Base-by-base conservation (phyloP, 2,329 filamentous ascomycete genomes). In the Pyricularia sp. region DNA sequence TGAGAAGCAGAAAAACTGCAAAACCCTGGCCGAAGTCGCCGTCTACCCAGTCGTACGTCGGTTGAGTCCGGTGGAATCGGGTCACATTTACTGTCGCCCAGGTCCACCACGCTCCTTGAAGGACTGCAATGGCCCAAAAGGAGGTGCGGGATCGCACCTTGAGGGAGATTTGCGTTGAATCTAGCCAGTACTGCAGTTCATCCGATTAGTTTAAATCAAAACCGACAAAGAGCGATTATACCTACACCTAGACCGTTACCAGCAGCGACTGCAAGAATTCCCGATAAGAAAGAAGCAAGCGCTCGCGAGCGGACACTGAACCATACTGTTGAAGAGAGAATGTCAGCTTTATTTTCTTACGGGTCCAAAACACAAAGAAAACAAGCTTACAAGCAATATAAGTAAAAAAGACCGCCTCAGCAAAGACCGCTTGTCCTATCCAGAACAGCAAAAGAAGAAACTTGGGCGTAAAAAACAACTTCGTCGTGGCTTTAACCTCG, bases 391-490 rank as follows among this genome's bases (percentile, higher is more conserved):
- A 16, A 59, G 55, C 55, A 4, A 59, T 22, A 26, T 59, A 59
- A 6, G 55, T 26, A 4, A 59, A 59, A 28, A 16, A 59, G 55
- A 59, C 55, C 10, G 55, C 55, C 24, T 59, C 55, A 26, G 86
- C 77, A 70, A 88, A 91, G 0, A 89, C 88, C 0, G 85, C 85
- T 68, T 90, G 86, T 1, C 85, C 85, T 55, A 91, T 90, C 68
- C 88, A 84, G 0, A 87, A 79, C 2, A 90, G 73, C 1, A 90
- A 78, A 0, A 90, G 76, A 1, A 91, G 74, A 66, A 89, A 90
- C 33, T 82, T 81, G 55, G 79, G 84, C 2, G 77, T 83, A 35
- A 87, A 74, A 68, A 90, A 89, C 0, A 85, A 75, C 65, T 78
- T 82, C 0, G 78, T 76, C 1, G 83, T 89, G 2, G 78, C 77